Evolutionary conservation across 192 early-diverging fungal species (phyloP).

Genomic region (Coemansia sp.): DNA sequence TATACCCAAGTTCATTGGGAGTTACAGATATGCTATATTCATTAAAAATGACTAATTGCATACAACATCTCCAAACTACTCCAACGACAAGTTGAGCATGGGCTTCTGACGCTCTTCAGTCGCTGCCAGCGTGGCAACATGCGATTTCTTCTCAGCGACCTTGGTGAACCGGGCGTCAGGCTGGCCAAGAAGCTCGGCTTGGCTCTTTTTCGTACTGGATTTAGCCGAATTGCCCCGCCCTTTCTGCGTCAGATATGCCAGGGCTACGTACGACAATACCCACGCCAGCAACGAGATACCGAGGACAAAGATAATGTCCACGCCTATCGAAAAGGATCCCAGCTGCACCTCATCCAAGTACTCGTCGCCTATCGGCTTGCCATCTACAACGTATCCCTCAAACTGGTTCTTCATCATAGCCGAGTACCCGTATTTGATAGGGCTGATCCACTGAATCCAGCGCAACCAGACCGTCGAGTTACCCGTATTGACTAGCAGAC

Average conservation of each 20-base stretch:
- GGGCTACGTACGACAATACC: constrained; percentile 30
- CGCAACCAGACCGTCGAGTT: constrained; percentile 60
- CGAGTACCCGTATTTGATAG: constrained; percentile 64
- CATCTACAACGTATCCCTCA: constrained; percentile 34
- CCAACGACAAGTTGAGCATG: neutral
- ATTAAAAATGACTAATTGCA: neutral
- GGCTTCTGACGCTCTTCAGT: neutral
- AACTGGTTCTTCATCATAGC: constrained; percentile 58
- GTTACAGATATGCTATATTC: neutral
- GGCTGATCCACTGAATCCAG: constrained; percentile 57
- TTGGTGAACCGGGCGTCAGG: constrained; percentile 34
- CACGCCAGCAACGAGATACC: constrained; percentile 25
- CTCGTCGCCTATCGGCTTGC: constrained; percentile 39
- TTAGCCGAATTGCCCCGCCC: constrained; percentile 3
- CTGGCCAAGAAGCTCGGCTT: constrained; percentile 22
- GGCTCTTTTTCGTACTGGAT: constrained; percentile 1
- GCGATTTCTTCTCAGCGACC: neutral
- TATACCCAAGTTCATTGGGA: neutral
- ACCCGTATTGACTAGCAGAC: constrained; percentile 64
- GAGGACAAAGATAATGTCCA: constrained; percentile 43
- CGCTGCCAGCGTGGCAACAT: neutral
- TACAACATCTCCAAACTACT: neutral
- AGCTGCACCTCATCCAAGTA: constrained; percentile 32
- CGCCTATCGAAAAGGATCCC: constrained; percentile 43
- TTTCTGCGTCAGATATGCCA: constrained; percentile 28